These are phyloP conservation scores for Pythium chondricola DNA, from an alignment of 352 stramenopile genomes.

Conservation along the genomic window DNA sequence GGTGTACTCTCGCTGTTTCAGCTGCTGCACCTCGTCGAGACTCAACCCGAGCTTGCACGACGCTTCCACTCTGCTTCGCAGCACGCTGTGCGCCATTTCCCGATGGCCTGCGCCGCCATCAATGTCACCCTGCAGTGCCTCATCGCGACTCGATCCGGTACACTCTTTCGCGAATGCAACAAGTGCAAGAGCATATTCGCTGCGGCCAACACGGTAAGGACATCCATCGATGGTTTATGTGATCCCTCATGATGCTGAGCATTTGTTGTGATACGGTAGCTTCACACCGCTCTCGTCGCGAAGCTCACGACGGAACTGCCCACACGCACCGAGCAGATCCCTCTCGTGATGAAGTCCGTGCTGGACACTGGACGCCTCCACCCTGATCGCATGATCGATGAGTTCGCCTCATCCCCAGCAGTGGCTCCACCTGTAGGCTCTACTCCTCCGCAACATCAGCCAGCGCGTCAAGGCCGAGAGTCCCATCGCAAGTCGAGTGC, in stretches of 20 bases:
- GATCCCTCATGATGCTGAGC: too few relatives aligned
- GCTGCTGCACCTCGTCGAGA: constrained; percentile 73
- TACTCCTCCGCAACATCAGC: background rate
- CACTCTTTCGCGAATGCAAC: constrained; percentile 41
- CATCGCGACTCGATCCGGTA: constrained; percentile 52
- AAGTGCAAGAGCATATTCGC: constrained; percentile 44
- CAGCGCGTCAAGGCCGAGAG: constrained; percentile 4
- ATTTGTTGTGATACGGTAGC: constrained; percentile 18
- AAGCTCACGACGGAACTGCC: constrained; percentile 41
- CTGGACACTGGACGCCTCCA: constrained; percentile 34
- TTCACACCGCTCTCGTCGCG: constrained; percentile 35
- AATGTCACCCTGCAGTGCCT: constrained; percentile 72
- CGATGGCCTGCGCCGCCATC: constrained; percentile 66
- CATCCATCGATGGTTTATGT: too few relatives aligned
- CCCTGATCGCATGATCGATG: constrained; percentile 34
- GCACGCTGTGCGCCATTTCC: constrained; percentile 60
- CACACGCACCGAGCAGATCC: constrained; percentile 37
- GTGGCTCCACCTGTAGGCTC: background rate
- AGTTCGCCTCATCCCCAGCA: background rate
- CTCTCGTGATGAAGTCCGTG: constrained; percentile 51
- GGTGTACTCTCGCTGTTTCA: constrained; percentile 84
- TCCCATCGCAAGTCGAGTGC: constrained; percentile 4
- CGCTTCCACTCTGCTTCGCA: constrained; percentile 44
- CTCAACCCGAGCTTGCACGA: constrained; percentile 40
- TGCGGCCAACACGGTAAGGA: constrained; percentile 51